Conservation (phyloP, 2,329 filamentous ascomycete genomes). For the Lojkania enalia region DNA sequence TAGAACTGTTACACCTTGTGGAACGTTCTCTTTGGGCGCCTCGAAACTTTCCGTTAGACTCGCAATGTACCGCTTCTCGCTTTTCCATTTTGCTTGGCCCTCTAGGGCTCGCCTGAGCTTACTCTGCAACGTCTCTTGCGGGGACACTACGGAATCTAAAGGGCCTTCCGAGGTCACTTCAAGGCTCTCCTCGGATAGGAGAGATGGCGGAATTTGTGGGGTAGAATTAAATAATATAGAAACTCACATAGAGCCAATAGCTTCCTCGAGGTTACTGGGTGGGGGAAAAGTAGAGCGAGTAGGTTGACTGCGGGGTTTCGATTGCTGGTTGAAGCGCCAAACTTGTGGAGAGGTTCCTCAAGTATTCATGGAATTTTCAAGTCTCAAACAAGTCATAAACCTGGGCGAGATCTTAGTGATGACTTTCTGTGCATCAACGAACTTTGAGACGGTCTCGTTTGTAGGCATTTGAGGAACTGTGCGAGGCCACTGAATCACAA, state of each 20-base stretch:
- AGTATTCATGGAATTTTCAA: conserved; percentile 44
- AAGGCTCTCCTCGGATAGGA: too few relatives aligned
- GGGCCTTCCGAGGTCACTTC: too few relatives aligned
- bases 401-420: conserved; percentile 19
- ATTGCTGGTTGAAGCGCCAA: conserved; percentile 14
- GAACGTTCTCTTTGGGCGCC: conserved; percentile 2
- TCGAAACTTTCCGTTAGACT: conserved; percentile 2
- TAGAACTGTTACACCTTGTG: too few relatives aligned
- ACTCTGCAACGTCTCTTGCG: too few relatives aligned
- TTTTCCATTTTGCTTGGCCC: conserved; percentile 13
- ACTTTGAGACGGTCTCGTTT: conserved; percentile 9
- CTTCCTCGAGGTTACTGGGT: too few relatives aligned
- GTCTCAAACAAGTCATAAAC: conserved; percentile 37
- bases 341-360: conserved; percentile 19
- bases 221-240: too few relatives aligned
- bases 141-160: too few relatives aligned
- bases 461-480: conserved; percentile 13
- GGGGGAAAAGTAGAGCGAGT: too few relatives aligned
- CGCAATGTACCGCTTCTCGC: conserved; percentile 18
- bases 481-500: conserved; percentile 27
- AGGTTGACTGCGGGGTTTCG: too few relatives aligned
- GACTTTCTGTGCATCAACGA: conserved; percentile 15
- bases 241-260: too few relatives aligned
- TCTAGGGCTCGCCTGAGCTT: conserved; percentile 18
- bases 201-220: too few relatives aligned